phyloP scores from a whole-genome alignment of 345 rosid species.

The Punica granatum region DNA sequence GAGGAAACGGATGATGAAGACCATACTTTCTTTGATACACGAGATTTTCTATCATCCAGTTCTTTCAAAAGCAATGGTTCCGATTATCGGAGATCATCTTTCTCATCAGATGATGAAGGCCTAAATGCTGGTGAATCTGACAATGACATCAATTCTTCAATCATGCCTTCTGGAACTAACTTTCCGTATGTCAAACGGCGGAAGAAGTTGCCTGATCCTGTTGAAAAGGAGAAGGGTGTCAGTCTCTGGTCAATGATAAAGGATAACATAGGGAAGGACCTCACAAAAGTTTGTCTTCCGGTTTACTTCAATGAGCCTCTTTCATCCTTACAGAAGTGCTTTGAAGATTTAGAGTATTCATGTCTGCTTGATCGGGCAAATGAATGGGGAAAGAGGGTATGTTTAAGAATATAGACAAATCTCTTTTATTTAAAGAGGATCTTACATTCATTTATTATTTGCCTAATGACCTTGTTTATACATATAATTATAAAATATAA shows the following conservation, averaged over 20 bases:
- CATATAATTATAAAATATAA: too few species aligned
- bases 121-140: conserved; percentile 43
- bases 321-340: conserved; percentile 92
- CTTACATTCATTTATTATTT: neutral
- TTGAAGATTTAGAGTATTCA: conserved; percentile 95
- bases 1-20: conserved; percentile 96
- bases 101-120: conserved; percentile 74
- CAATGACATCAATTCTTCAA: conserved; percentile 59
- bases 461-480: too few species aligned
- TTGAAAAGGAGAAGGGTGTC: conserved; percentile 84
- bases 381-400: conserved; percentile 90
- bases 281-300: conserved; percentile 97
- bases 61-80: conserved; percentile 85
- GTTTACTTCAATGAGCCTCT: conserved; percentile 99
- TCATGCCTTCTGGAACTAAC: conserved; percentile 47
- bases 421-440: neutral
- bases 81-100: conserved; percentile 53
- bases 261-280: conserved; percentile 99
- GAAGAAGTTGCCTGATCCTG: conserved; percentile 87
- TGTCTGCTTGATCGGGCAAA: conserved; percentile 84
- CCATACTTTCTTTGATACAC: conserved; percentile 82
- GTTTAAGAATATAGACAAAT: neutral
- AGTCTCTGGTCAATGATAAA: conserved; percentile 99
- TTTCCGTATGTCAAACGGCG: conserved; percentile 71
- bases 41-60: conserved; percentile 86